Conservation (phyloP, 2,329 filamentous ascomycete genomes). For the Geoglossum cookeanum region DNA sequence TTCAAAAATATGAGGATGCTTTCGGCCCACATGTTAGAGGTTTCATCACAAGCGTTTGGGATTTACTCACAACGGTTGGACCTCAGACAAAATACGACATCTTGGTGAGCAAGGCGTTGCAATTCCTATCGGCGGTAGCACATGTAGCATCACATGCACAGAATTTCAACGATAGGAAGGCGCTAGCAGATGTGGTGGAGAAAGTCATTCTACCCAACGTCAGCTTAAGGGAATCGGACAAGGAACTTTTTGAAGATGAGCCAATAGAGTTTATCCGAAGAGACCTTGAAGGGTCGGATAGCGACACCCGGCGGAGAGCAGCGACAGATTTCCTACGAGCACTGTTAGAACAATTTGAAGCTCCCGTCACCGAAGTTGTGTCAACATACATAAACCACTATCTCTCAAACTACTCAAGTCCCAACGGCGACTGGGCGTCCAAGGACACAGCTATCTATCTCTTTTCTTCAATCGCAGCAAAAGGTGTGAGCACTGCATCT, state of each 20-base stretch:
- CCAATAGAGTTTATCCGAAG: constrained; percentile 95
- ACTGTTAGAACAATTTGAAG: constrained; percentile 75
- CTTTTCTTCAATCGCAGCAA: constrained; percentile 83
- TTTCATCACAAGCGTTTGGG: constrained; percentile 85
- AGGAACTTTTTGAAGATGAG: constrained; percentile 95
- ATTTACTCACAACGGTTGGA: constrained; percentile 68
- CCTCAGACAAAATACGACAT: constrained; percentile 84
- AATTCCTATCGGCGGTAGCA: constrained; percentile 83
- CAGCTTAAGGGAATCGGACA: constrained; percentile 74
- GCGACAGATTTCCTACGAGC: constrained; percentile 88
- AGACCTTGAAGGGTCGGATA: constrained; percentile 90
- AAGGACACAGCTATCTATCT: constrained; percentile 98
- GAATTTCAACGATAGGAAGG: constrained; percentile 66
- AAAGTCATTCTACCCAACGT: constrained; percentile 93
- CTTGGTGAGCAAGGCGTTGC: constrained; percentile 80
- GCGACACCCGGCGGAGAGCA: constrained; percentile 75
- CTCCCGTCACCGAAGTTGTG: constrained; percentile 69
- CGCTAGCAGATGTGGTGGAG: constrained; percentile 74
- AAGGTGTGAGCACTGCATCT: constrained; percentile 67
- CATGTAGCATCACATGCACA: constrained; percentile 58
- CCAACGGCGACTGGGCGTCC: constrained; percentile 66
- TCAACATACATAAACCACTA: constrained; percentile 76
- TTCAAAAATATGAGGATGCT: constrained; percentile 88
- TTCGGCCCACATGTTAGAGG: constrained; percentile 63
- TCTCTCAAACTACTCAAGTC: constrained; percentile 50